Percentiles rank a stretch among this genome's conserved stretches.
These are phyloP conservation scores for Sarcomyxa edulis DNA, from an alignment of 768 basidiomycete species.

Conservation along the genomic window DNA sequence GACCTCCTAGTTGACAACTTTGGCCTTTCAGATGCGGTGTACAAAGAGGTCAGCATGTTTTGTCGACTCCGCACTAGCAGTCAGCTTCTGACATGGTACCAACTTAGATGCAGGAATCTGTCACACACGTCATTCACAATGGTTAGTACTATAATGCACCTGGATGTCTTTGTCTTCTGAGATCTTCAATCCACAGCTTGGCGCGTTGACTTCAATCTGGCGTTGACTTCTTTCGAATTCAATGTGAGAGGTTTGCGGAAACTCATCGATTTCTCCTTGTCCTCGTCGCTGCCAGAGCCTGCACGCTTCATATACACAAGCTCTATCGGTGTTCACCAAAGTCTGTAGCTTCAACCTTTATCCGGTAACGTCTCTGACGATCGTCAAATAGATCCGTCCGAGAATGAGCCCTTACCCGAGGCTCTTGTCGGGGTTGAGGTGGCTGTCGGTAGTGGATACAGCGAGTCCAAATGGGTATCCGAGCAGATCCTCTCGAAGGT, in stretches of 20 bases:
- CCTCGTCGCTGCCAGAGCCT: conserved; percentile 17
- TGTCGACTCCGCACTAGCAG: neutral
- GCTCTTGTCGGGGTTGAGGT: conserved; percentile 8
- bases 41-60: conserved; percentile 12
- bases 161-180: neutral
- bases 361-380: neutral
- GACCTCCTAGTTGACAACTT: conserved; percentile 1
- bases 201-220: conserved; percentile 27
- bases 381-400: conserved; percentile 7
- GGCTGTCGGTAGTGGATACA: conserved; percentile 22
- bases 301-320: conserved; percentile 30
- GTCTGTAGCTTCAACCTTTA: conserved; percentile 10
- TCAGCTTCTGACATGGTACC: neutral
- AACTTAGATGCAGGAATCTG: conserved; percentile 17
- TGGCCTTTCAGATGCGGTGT: conserved; percentile 15
- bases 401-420: conserved; percentile 12
- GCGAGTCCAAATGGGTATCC: conserved; percentile 24
- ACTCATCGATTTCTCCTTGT: conserved; percentile 30
- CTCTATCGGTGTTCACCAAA: conserved; percentile 19
- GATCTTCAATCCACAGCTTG: conserved; percentile 18
- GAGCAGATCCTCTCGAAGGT: neutral
- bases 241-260: conserved; percentile 21
- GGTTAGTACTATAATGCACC: conserved; percentile 15
- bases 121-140: conserved; percentile 24
- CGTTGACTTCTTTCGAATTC: conserved; percentile 22